Percentiles rank a stretch among this genome's conserved stretches.
phyloP scores from a whole-genome alignment of 75 land plant species.

The Cupressus sempervirens region DNA sequence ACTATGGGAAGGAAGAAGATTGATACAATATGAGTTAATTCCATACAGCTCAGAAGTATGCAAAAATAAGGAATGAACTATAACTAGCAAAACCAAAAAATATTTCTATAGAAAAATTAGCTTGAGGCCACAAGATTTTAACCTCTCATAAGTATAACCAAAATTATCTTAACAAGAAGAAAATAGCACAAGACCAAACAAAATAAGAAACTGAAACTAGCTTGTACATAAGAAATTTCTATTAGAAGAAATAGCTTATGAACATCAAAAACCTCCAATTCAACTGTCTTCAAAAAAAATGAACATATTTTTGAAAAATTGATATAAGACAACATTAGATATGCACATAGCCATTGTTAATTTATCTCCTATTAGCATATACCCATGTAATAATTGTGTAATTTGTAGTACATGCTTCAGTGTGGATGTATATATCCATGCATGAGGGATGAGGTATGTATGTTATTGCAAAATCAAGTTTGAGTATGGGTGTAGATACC shows the following conservation, averaged over 20 bases:
- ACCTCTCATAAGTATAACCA: background rate
- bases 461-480: background rate
- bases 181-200: background rate
- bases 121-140: background rate
- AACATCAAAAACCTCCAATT: too few species aligned
- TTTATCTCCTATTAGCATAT: background rate
- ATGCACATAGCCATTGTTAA: background rate
- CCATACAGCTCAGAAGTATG: background rate
- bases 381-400: background rate
- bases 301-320: too few species aligned
- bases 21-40: background rate
- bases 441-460: background rate
- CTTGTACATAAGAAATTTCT: background rate
- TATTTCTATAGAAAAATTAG: background rate
- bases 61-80: background rate
- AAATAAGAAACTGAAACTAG: background rate
- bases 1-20: slow-evolving; percentile 36
- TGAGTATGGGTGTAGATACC: background rate
- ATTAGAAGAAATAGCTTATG: background rate
- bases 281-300: too few species aligned
- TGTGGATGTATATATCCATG: background rate
- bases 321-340: background rate
- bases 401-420: too few species aligned
- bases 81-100: background rate
- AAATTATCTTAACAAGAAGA: background rate